Evolutionary conservation across 306 rosid genomes (phyloP).

Genomic region (Castanospermum australe): DNA sequence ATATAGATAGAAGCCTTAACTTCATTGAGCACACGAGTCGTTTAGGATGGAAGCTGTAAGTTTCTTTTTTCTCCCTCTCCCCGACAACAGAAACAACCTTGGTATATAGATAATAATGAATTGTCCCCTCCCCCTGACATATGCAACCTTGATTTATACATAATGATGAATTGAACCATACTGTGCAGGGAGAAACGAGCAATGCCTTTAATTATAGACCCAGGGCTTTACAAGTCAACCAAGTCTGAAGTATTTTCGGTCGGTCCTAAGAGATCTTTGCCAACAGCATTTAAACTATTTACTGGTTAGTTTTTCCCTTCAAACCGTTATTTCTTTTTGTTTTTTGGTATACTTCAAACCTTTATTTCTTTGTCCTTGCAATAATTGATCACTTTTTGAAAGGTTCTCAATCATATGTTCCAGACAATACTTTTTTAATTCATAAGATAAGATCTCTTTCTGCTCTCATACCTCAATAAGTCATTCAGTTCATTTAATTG

Average conservation of each 20-base stretch:
- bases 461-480: not conserved
- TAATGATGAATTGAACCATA: not conserved
- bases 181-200: slow-evolving; percentile 68
- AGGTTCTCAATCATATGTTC: not conserved
- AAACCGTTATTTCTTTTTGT: not conserved
- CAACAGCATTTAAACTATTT: slow-evolving; percentile 72
- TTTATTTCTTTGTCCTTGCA: not conserved
- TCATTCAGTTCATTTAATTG: not conserved
- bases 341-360: too few species aligned
- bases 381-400: not conserved
- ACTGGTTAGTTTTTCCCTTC: slow-evolving; percentile 57
- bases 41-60: slow-evolving; percentile 85
- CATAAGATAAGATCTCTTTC: not conserved
- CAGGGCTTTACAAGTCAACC: slow-evolving; percentile 62
- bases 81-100: not conserved
- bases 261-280: slow-evolving; percentile 57
- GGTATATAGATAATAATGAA: not conserved
- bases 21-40: slow-evolving; percentile 85
- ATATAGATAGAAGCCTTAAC: slow-evolving; percentile 62
- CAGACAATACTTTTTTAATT: not conserved
- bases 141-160: not conserved
- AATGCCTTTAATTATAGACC: slow-evolving; percentile 80
- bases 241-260: slow-evolving; percentile 68
- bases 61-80: not conserved
- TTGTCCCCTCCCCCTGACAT: not conserved